Evolutionary conservation across 2,329 filamentous ascomycete species (phyloP).

Genomic region (Penicillium sp.): DNA sequence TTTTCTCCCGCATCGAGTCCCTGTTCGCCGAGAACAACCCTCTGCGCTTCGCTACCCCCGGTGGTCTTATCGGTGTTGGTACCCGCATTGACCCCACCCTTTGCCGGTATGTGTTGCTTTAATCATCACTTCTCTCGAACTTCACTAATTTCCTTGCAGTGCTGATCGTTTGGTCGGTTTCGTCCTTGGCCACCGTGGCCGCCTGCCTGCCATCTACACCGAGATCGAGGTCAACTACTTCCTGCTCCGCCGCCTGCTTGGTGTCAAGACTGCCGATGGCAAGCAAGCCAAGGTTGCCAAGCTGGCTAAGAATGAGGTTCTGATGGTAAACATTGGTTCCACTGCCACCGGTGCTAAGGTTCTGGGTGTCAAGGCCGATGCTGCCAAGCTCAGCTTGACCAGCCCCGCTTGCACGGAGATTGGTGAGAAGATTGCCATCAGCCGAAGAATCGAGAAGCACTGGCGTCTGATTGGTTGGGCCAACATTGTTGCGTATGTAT

Average conservation of each 20-base stretch:
- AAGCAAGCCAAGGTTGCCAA: conserved; percentile 99
- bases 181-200: conserved; percentile 92
- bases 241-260: conserved; percentile 87
- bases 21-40: conserved; percentile 98
- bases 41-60: conserved; percentile 96
- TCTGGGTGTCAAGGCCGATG: conserved; percentile 94
- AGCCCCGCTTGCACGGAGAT: conserved; percentile 95
- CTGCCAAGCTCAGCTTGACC: conserved; percentile 90
- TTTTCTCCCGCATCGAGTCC: conserved; percentile 92
- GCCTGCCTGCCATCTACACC: conserved; percentile 94
- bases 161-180: conserved; percentile 98
- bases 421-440: conserved; percentile 96
- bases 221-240: conserved; percentile 99
- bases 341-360: conserved; percentile 98
- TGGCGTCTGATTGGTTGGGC: conserved; percentile 96
- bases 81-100: conserved; percentile 97
- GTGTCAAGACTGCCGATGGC: conserved; percentile 96
- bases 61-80: conserved; percentile 97
- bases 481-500: conserved; percentile 68
- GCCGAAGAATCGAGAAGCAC: conserved; percentile 97
- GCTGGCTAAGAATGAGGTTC: conserved; percentile 95
- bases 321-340: conserved; percentile 99
- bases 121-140: neutral
- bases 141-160: conserved; percentile 35
- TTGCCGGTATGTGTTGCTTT: conserved; percentile 64